Evolutionary conservation across 1,284 basidiomycete species (phyloP).

Genomic region (Boletus smithii): DNA sequence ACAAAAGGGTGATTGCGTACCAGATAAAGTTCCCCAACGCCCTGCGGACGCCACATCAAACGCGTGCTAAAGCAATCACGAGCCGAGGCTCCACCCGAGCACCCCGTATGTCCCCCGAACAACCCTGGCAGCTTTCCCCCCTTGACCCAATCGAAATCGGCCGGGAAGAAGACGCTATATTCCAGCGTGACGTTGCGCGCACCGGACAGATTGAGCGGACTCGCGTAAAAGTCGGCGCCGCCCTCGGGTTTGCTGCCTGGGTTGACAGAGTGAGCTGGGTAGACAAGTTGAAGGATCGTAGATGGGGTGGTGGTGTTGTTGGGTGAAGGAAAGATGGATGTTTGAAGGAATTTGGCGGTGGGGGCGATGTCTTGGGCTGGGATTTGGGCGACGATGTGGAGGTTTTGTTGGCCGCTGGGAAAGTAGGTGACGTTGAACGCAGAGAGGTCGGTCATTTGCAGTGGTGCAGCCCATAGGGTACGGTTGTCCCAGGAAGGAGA

Average conservation of each 20-base stretch:
- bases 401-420: constrained; percentile 53
- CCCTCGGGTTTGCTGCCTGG: constrained; percentile 56
- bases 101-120: constrained; percentile 64
- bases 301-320: constrained; percentile 31
- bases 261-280: constrained; percentile 63
- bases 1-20: constrained; percentile 38
- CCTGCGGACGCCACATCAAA: constrained; percentile 67
- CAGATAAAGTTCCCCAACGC: constrained; percentile 68
- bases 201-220: constrained; percentile 46
- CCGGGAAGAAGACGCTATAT: constrained; percentile 67
- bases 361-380: constrained; percentile 37
- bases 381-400: constrained; percentile 52
- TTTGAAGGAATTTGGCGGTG: constrained; percentile 9
- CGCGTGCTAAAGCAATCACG: constrained; percentile 67
- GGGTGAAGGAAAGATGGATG: background rate
- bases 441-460: constrained; percentile 53
- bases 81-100: constrained; percentile 66
- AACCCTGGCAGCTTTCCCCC: constrained; percentile 72
- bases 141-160: constrained; percentile 62
- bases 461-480: constrained; percentile 50
- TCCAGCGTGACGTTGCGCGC: constrained; percentile 53
- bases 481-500: constrained; percentile 19
- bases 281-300: constrained; percentile 54
- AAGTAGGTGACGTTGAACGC: constrained; percentile 60
- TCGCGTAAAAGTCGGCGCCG: constrained; percentile 68